Conservation (phyloP, 768 basidiomycete genomes). For the Collybiopsis luxurians region DNA sequence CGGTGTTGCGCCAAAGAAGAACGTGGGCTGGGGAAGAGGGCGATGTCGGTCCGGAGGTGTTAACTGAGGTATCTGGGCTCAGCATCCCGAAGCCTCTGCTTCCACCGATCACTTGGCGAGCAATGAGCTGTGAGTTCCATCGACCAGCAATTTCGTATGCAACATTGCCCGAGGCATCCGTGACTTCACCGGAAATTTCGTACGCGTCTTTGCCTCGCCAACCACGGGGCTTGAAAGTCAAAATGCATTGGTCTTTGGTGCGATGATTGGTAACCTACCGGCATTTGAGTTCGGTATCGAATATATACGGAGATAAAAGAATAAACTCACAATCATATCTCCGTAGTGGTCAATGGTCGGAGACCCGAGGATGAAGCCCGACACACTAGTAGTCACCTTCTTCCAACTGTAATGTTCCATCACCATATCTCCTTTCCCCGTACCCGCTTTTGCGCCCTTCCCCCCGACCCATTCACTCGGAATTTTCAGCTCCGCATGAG, state of each 20-base stretch:
- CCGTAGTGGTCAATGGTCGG: conserved; percentile 93
- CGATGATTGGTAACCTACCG: conserved; percentile 77
- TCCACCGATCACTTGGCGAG: conserved; percentile 64
- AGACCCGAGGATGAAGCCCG: conserved; percentile 89
- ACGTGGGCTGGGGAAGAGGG: conserved; percentile 65
- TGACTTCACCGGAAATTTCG: conserved; percentile 87
- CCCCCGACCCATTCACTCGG: conserved; percentile 60
- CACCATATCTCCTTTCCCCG: conserved; percentile 47
- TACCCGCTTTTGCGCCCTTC: conserved; percentile 58
- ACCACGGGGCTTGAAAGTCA: conserved; percentile 95
- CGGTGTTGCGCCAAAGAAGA: conserved; percentile 90
- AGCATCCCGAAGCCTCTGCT: conserved; percentile 42
- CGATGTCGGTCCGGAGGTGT: conserved; percentile 37
- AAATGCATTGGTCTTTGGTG: conserved; percentile 79
- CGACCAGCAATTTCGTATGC: conserved; percentile 91
- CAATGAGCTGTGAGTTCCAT: conserved; percentile 94
- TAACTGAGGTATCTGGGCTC: conserved; percentile 68
- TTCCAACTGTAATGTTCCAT: conserved; percentile 95
- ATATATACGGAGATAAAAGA: too few relatives aligned
- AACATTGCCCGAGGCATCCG: conserved; percentile 58
- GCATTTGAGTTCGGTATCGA: too few relatives aligned
- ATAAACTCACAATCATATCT: conserved; percentile 77
- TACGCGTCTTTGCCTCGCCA: conserved; percentile 92
- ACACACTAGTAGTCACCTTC: conserved; percentile 88
- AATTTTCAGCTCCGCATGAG: conserved; percentile 80